Percentiles rank a stretch among this genome's conserved stretches.
Conservation (phyloP, 1,284 basidiomycete species). For the Rhizoctonia solani region DNA sequence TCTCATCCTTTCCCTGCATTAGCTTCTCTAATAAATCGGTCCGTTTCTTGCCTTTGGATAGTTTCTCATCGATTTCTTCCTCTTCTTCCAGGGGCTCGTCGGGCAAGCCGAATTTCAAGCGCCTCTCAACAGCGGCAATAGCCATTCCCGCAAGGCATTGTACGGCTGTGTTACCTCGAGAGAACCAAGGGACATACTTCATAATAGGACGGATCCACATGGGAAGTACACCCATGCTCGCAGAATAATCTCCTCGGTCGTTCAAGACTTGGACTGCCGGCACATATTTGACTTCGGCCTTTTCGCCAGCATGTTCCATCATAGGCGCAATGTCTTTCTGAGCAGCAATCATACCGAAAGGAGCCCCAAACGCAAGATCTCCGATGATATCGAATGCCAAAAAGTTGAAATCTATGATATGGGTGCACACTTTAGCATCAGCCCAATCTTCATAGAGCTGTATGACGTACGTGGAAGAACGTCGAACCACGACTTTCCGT, state of each 20-base stretch:
- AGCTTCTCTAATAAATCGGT: constrained; percentile 81
- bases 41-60: constrained; percentile 58
- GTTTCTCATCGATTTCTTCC: constrained; percentile 43
- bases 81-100: constrained; percentile 3
- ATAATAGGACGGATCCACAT: constrained; percentile 54
- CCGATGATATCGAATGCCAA: constrained; percentile 89
- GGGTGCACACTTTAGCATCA: neutral
- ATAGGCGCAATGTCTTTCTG: constrained; percentile 75
- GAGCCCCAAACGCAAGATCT: constrained; percentile 81
- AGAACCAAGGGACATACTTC: constrained; percentile 68
- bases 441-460: no score
- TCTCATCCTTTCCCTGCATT: constrained; percentile 73
- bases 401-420: constrained; percentile 61
- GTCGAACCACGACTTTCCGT: constrained; percentile 72
- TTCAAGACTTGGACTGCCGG: constrained; percentile 88
- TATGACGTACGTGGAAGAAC: constrained; percentile 68
- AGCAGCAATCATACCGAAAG: constrained; percentile 86
- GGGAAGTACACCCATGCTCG: constrained; percentile 81
- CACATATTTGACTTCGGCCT: constrained; percentile 58
- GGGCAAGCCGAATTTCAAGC: constrained; percentile 52
- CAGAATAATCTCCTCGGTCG: constrained; percentile 85
- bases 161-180: constrained; percentile 68
- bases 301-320: constrained; percentile 44
- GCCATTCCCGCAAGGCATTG: constrained; percentile 78
- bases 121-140: constrained; percentile 75